Conservation (phyloP, 352 stramenopile species). For the Globisporangium carolinianum region DNA sequence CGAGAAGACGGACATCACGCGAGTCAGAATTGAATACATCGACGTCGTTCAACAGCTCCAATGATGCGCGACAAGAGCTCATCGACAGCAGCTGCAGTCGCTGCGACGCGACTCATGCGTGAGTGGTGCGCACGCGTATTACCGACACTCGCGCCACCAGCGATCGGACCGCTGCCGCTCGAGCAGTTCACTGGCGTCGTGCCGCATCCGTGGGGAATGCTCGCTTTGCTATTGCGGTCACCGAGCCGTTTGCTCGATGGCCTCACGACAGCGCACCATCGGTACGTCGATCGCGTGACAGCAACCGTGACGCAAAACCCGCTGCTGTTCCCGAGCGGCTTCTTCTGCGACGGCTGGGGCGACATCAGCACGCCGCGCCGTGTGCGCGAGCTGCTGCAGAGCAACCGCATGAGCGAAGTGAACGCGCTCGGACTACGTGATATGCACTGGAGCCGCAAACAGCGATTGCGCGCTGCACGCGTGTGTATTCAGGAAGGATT, state of each 20-base stretch:
- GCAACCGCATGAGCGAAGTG: conserved; percentile 56
- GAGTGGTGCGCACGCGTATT: conserved; percentile 6
- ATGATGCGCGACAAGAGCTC: conserved; percentile 5
- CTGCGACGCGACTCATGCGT: conserved; percentile 1
- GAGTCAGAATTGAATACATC: not conserved
- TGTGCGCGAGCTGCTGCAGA: conserved; percentile 49
- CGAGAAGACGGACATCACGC: not conserved
- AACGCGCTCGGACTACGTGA: conserved; percentile 23
- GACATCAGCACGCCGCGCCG: conserved; percentile 56
- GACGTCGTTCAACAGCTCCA: not conserved
- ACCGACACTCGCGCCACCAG: not conserved
- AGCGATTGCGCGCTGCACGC: conserved; percentile 20
- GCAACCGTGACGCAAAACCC: conserved; percentile 68
- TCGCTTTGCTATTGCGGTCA: conserved; percentile 45
- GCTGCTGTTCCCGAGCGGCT: conserved; percentile 68
- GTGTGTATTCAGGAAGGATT: conserved; percentile 39
- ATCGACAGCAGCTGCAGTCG: not conserved
- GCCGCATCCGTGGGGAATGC: conserved; percentile 52
- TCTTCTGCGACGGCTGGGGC: conserved; percentile 78
- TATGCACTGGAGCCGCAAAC: conserved; percentile 22
- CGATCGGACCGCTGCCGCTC: conserved; percentile 12
- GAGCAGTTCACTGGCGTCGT: conserved; percentile 11
- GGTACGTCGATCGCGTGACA: conserved; percentile 58
- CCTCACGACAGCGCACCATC: conserved; percentile 56
- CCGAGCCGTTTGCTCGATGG: conserved; percentile 52